Percentiles rank a stretch among this genome's conserved stretches.
Conservation (phyloP, 192 early-diverging fungal species). For the Coemansia biformis region DNA sequence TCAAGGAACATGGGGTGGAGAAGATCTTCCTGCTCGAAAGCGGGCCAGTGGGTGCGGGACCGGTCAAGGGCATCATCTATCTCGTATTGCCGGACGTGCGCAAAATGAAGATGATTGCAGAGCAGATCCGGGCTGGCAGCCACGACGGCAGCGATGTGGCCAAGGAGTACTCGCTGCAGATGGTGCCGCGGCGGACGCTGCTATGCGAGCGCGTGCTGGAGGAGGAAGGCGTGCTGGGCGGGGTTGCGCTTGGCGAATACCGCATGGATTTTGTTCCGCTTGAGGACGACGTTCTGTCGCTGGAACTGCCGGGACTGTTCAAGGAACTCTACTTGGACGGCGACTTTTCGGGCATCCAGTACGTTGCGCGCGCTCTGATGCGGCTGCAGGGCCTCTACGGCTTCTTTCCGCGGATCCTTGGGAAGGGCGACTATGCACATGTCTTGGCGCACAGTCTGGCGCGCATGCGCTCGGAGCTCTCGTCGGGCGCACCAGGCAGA, state of each 20-base stretch:
- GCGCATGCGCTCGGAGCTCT: conserved; percentile 78
- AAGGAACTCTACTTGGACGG: conserved; percentile 71
- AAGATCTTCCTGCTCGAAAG: conserved; percentile 82
- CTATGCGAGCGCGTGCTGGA: conserved; percentile 92
- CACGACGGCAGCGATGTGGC: conserved; percentile 7
- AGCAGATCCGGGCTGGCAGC: conserved; percentile 26
- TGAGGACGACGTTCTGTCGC: conserved; percentile 83
- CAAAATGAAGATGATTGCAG: conserved; percentile 81
- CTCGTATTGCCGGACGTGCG: conserved; percentile 71
- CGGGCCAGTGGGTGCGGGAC: conserved; percentile 63
- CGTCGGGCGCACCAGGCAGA: conserved; percentile 21
- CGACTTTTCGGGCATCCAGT: conserved; percentile 40
- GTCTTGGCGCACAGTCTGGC: conserved; percentile 68
- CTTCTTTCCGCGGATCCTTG: conserved; percentile 82
- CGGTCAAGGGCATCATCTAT: conserved; percentile 70
- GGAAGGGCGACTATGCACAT: conserved; percentile 82
- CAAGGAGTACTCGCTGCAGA: conserved; percentile 66
- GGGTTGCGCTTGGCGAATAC: conserved; percentile 79
- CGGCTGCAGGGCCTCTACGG: conserved; percentile 84
- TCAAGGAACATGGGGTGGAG: conserved; percentile 96
- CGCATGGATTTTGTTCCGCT: conserved; percentile 86
- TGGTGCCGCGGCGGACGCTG: conserved; percentile 84
- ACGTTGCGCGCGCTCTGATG: conserved; percentile 68
- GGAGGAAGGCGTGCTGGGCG: conserved; percentile 87
- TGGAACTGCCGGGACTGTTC: conserved; percentile 81